A percentile compares a stretch with the other conserved stretches of the same genome.
These are phyloP conservation scores for Annulohypoxylon moriforme DNA, from an alignment of 495 filamentous ascomycete species.

Conservation along the genomic window DNA sequence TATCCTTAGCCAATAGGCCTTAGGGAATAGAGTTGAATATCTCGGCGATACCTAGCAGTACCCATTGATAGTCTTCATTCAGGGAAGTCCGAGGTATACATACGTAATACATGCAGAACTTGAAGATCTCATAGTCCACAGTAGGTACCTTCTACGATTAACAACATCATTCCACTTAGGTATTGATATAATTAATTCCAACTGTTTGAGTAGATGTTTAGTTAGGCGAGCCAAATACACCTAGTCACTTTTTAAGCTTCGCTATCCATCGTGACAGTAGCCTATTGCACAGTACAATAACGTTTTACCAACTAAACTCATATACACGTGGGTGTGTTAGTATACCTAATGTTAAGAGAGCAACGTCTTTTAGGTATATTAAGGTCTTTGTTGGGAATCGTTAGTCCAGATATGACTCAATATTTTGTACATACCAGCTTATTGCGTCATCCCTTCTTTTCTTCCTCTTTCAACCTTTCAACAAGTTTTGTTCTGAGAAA, in stretches of 20 bases:
- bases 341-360: neutral
- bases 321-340: neutral
- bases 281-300: neutral
- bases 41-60: neutral
- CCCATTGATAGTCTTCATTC: neutral
- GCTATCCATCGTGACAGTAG: neutral
- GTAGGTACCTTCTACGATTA: too few relatives aligned
- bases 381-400: neutral
- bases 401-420: neutral
- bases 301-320: neutral
- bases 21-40: neutral
- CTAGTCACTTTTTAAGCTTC: neutral
- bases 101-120: too few relatives aligned
- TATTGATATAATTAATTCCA: too few relatives aligned
- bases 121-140: too few relatives aligned
- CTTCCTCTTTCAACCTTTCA: slow-evolving; percentile 60
- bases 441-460: slow-evolving; percentile 46
- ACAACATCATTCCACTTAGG: too few relatives aligned
- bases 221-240: neutral
- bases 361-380: neutral
- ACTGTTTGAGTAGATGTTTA: too few relatives aligned
- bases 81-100: neutral
- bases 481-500: slow-evolving; percentile 67
- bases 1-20: neutral
- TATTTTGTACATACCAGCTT: neutral